Base-by-base conservation (phyloP, 331 rosid species). In the Saraca asoca region DNA sequence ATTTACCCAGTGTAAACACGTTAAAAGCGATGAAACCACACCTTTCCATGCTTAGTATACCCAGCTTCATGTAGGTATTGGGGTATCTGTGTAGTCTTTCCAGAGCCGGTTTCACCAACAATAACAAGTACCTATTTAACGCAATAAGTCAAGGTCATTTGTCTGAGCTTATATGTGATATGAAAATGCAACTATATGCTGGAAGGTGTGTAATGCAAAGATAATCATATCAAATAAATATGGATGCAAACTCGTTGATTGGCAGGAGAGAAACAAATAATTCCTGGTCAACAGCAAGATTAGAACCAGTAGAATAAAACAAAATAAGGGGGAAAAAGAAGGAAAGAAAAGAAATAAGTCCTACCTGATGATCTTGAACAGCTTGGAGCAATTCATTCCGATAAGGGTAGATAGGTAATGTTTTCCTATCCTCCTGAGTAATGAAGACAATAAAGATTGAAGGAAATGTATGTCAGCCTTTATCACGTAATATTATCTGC, bases 51-150 rank as follows among this genome's bases (percentile, higher is more conserved):
- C 78, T 86, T 88, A 66, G 99, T 94, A 80, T 88, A 94, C 51
- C 99, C 97, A 58, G 85, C 95, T 82, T 94, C 99, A 38, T 94
- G 98, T 58, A 94, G 97, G 85, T 94, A 94, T 64, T 94, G 98
- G 41, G 97, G 98, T 75, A 94, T 90, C 81, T 94, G 98, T 7
- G 97, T 88, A 4, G 97, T 90, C 80, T 94, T 94, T 55, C 99
- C 99, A 3, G 99, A 94, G 80, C 99, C 99, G 5, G 99, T 94
- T 86, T 94, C 99, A 62, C 97, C 97, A 62, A 94, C 97, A 53
- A 94, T 94, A 50, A 94, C 91, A 77, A 93, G 91, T 59, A 94
- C 97, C 98, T 89, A 82, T 61, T 18, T n/a, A 66, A 74, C 50
- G 49, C 52, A 38, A 78, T 7, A 57, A 72, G 34, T 15, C 57